Evolutionary conservation across 2,329 filamentous ascomycete genomes (phyloP), one percentile per base, ranked within the genome.

Genomic region (Hypoxylon sp.): DNA sequence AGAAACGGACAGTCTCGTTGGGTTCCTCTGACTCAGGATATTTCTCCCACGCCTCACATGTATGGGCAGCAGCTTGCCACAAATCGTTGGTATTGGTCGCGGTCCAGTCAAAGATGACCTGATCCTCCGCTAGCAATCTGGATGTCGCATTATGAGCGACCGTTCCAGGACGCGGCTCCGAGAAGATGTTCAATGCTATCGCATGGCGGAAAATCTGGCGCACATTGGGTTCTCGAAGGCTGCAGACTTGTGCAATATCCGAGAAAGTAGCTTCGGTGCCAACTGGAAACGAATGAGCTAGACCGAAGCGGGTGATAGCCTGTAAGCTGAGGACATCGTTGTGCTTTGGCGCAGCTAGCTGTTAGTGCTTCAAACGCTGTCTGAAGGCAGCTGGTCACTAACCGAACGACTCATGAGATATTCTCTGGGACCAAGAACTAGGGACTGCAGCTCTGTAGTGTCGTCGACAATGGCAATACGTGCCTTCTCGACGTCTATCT

Each of bases 81-180:
- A 74, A 33, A 1, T 73, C 72, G 25, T 74, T 57, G 1, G 46
- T 33, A 31, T 48, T 66, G 5, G 57, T 22, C 2, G 42, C 66
- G 4, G 71, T 61, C 62, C 64, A 72, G 53, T 71, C 73, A 10
- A 58, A 46, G 13, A 73, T 42, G 7, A 37, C 51, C 1, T 57
- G 30, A n/a, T 74, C 73, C 49, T 74, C 70, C 11, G 64, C 70
- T 1, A 74, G 55, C 11, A 72, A 55, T 7, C 68, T 61, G 0
- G 73, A 72, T 8, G 61, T 64, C 0, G 69, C 60, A 14, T 58
- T 72, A 33, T 74, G 71, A 17, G 61, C 27, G 30, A 74, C 30
- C 10, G 69, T 22, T 2, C 69, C 71, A 3, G 67, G 61, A 8
- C 58, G 49, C 3, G 64, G 58, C 31, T 72, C 69, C 0, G n/a